These are phyloP conservation scores for Neofusicoccum sp. DNA, from an alignment of 2,329 filamentous ascomycete species.

Conservation along the genomic window DNA sequence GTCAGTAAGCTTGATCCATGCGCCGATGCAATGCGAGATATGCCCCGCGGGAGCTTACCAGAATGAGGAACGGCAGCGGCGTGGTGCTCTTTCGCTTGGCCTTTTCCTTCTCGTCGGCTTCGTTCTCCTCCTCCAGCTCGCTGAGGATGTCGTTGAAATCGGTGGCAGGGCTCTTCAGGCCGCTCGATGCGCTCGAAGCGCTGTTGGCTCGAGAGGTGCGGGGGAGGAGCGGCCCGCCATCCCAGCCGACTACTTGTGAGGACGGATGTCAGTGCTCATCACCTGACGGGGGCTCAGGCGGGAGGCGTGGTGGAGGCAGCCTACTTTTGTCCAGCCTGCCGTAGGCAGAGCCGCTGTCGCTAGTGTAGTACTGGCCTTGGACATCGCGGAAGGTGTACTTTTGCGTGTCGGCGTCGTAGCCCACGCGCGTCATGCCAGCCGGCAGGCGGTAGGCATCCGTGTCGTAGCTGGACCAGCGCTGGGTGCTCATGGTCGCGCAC, in stretches of 20 bases:
- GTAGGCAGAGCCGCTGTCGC: conserved; percentile 51
- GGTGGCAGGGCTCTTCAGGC: conserved; percentile 13
- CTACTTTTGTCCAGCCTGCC: conserved; percentile 45
- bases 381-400: conserved; percentile 53
- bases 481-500: conserved; percentile 7
- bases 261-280: neutral
- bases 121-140: conserved; percentile 1
- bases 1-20: conserved; percentile 6
- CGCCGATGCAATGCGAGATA: neutral
- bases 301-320: neutral
- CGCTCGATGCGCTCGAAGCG: neutral
- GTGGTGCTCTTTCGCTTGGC: neutral
- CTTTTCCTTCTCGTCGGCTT: neutral
- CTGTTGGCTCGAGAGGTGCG: neutral
- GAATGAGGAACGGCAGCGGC: conserved; percentile 1
- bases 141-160: conserved; percentile 15
- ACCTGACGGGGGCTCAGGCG: neutral
- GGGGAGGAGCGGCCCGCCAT: conserved; percentile 11
- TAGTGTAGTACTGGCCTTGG: conserved; percentile 52
- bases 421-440: conserved; percentile 54
- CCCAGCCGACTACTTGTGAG: conserved; percentile 2
- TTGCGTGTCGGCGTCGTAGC: conserved; percentile 57
- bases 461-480: conserved; percentile 15
- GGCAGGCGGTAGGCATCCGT: conserved; percentile 54
- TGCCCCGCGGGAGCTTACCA: neutral